Evolutionary conservation across 2,329 filamentous ascomycete species (phyloP).

Genomic region (Aspergillus fijiensis): DNA sequence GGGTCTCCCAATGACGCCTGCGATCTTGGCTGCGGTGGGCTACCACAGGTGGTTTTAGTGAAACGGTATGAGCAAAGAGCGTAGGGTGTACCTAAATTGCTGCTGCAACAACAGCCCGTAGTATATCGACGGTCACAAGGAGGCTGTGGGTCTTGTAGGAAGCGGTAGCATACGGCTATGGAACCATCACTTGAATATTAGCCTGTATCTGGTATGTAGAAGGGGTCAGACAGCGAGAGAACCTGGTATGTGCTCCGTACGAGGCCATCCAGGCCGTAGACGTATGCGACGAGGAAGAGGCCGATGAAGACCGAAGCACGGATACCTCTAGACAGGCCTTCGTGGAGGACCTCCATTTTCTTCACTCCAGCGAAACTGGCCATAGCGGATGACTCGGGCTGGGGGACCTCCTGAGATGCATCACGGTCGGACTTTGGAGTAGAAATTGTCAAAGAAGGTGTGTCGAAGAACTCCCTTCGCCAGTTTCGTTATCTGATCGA

Average conservation of each 20-base stretch:
- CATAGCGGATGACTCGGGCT: background rate
- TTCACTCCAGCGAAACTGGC: slow-evolving; percentile 56
- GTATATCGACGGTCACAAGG: slow-evolving; percentile 58
- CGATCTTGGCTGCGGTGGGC: slow-evolving; percentile 61
- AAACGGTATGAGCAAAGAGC: background rate
- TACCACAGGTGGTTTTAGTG: slow-evolving; percentile 23
- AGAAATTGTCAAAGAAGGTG: too few species aligned
- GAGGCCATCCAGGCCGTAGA: slow-evolving; percentile 61
- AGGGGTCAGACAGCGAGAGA: background rate
- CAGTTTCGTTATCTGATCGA: too few species aligned
- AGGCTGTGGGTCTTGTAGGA: slow-evolving; percentile 55
- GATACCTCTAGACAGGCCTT: slow-evolving; percentile 53
- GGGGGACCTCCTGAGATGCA: too few species aligned
- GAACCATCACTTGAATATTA: background rate
- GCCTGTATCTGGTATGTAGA: slow-evolving; percentile 4
- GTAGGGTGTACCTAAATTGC: slow-evolving; percentile 47
- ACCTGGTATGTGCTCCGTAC: slow-evolving; percentile 54
- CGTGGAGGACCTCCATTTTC: slow-evolving; percentile 59
- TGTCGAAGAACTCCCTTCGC: too few species aligned
- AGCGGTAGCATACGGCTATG: slow-evolving; percentile 53
- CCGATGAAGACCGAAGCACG: slow-evolving; percentile 59
- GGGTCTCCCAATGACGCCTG: slow-evolving; percentile 62
- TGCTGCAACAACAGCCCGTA: slow-evolving; percentile 60
- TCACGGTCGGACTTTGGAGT: too few species aligned
- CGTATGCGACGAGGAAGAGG: slow-evolving; percentile 64